Conservation (phyloP, 192 early-diverging fungal species). For the Cladochytrium replicatum region DNA sequence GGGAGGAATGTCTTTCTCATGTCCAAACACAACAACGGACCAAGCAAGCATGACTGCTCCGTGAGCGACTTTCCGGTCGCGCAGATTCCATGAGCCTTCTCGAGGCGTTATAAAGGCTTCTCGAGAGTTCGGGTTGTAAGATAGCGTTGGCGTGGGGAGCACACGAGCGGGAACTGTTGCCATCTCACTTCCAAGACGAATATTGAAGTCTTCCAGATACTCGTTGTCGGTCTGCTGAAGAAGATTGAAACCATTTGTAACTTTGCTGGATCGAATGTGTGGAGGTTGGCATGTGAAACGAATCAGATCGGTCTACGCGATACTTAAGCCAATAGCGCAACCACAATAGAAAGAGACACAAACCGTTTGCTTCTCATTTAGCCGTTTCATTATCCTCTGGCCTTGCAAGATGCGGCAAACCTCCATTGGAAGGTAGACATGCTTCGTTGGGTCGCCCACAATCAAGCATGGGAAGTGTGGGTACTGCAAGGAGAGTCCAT, state of each 20-base stretch:
- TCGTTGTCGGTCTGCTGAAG: slow-evolving; percentile 3
- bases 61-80: slow-evolving; percentile 10
- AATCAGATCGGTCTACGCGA: slow-evolving; percentile 14
- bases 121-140: neutral
- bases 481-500: slow-evolving; percentile 11
- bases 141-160: slow-evolving; percentile 4
- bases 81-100: slow-evolving; percentile 24
- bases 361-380: slow-evolving; percentile 16
- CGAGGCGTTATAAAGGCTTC: slow-evolving; percentile 5
- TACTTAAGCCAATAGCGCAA: too few relatives aligned
- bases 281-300: slow-evolving; percentile 21
- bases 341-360: too few relatives aligned
- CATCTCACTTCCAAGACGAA: slow-evolving; percentile 7
- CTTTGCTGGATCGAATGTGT: neutral
- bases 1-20: slow-evolving; percentile 6
- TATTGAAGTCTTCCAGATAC: slow-evolving; percentile 5
- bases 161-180: slow-evolving; percentile 13
- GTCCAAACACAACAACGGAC: slow-evolving; percentile 10
- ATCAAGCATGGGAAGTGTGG: slow-evolving; percentile 12
- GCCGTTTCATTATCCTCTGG: slow-evolving; percentile 11
- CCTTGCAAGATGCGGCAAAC: slow-evolving; percentile 12
- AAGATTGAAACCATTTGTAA: slow-evolving; percentile 5
- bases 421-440: slow-evolving; percentile 17
- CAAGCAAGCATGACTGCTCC: neutral
- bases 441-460: slow-evolving; percentile 16